Percentiles rank a stretch among this genome's conserved stretches.
phyloP scores from a whole-genome alignment of 2,329 filamentous ascomycete species.

The Thermoascus crustaceus region DNA sequence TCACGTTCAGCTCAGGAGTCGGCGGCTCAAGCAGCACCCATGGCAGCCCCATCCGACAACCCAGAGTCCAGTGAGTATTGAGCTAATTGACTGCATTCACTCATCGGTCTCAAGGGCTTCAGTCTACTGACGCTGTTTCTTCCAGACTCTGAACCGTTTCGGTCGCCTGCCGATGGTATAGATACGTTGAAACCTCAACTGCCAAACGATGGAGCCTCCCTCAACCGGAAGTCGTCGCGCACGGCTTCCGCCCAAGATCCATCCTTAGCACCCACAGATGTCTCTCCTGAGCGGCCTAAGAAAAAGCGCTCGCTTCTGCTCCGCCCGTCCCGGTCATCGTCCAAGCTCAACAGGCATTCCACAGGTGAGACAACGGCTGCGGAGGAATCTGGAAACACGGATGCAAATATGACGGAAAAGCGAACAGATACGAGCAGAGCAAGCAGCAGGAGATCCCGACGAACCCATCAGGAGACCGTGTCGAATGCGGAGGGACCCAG shows the following conservation, averaged over 20 bases:
- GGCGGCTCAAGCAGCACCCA: constrained; percentile 24
- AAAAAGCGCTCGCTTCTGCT: constrained; percentile 30
- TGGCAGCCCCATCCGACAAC: constrained; percentile 22
- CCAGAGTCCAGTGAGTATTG: constrained; percentile 21
- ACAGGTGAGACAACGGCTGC: constrained; percentile 22
- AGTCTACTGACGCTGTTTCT: constrained; percentile 10
- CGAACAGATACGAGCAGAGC: constrained; percentile 60
- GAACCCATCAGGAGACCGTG: constrained; percentile 24
- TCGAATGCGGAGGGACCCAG: constrained; percentile 26
- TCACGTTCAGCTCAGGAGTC: constrained; percentile 21
- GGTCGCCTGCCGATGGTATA: constrained; percentile 6
- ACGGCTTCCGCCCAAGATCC: constrained; percentile 4
- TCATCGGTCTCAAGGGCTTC: constrained; percentile 1
- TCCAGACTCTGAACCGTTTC: constrained; percentile 9
- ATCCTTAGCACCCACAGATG: constrained; percentile 7
- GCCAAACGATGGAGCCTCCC: constrained; percentile 6
- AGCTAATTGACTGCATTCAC: constrained; percentile 2
- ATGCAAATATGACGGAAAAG: constrained; percentile 55
- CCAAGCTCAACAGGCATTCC: constrained; percentile 28
- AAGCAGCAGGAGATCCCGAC: constrained; percentile 44
- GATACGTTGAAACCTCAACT: constrained; percentile 7
- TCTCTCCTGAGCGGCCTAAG: constrained; percentile 19
- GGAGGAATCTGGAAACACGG: constrained; percentile 48
- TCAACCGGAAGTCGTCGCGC: constrained; percentile 4
- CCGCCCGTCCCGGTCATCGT: constrained; percentile 32